Evolutionary conservation across 441 rosid genomes (phyloP), one percentile per base, ranked within the genome.

Genomic region (Macaranga tanarius): DNA sequence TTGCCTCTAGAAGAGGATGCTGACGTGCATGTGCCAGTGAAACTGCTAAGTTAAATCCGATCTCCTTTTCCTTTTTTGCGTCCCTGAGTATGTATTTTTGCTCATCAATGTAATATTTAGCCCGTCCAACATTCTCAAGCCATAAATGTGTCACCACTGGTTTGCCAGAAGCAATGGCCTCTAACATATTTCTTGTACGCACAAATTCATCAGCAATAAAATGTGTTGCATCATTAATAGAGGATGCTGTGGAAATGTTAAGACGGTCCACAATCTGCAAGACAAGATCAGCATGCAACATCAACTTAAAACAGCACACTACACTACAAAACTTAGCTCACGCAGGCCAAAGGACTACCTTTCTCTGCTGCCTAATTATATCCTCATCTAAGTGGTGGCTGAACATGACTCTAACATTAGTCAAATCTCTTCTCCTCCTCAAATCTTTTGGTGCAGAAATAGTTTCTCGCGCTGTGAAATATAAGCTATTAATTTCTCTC

Each of bases 111-210:
- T 86, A 80, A 69, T 80, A 85, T 57, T 86, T 85, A 65, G 85
- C 96, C 75, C 84, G 87, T 59, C 83, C 87, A 73, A 90, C 81
- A 81, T 91, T 85, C 85, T 91, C 92, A 68, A 93, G 92, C 97
- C 97, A 91, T 71, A 86, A 81, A 79, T 83, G 92, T 25, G 97
- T 88, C 75, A 93, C 94, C 79, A 93, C 89, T 72, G 92, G 92
- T 80, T 90, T 93, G 19, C 96, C 98, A 73, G 82, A 82, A 79
- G 90, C 96, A 74, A 93, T 90, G 63, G 96, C 91, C 79, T 90
- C 95, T 75, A 93, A 72, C 97, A 91, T 93, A 79, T 93, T 90
- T 79, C 97, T 86, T 56, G 98, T 93, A 73, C 98, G 98, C 73
- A 81, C 82, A 83, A 91, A 93, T 76, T 68, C 82, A 83, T 93